Conservation (phyloP, 2,329 filamentous ascomycete genomes). For the Xylariaceae sp. region DNA sequence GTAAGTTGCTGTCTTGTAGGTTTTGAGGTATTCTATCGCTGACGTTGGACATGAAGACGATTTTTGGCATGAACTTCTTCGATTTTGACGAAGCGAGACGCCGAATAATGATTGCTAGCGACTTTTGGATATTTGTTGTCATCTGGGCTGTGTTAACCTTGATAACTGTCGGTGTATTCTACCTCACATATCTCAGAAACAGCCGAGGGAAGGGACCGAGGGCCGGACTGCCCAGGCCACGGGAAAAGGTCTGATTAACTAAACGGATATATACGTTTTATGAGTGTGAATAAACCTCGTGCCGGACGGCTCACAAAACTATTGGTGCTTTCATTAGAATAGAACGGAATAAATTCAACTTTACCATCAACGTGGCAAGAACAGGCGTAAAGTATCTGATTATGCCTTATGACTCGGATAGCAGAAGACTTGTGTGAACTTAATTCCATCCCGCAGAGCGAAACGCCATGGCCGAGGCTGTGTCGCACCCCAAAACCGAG, state of each 20-base stretch:
- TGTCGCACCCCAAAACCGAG: neutral
- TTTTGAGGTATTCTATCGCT: neutral
- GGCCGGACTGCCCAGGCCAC: too few species aligned
- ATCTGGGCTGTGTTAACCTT: constrained; percentile 5
- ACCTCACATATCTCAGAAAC: neutral
- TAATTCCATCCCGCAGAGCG: neutral
- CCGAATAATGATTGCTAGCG: constrained; percentile 1
- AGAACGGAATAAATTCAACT: neutral
- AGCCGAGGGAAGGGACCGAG: neutral
- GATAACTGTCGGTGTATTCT: neutral
- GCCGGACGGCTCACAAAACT: too few species aligned
- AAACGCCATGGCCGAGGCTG: neutral
- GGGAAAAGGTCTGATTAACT: too few species aligned
- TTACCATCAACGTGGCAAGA: neutral
- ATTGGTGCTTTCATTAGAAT: too few species aligned
- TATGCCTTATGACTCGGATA: neutral
- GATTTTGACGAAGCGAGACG: constrained; percentile 7
- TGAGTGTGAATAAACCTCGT: too few species aligned
- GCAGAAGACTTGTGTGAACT: neutral
- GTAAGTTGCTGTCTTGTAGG: constrained; percentile 2
- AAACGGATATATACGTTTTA: too few species aligned
- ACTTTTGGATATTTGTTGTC: constrained; percentile 17
- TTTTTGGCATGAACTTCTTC: constrained; percentile 28
- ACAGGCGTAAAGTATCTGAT: neutral
- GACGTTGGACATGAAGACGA: neutral